A percentile compares a stretch with the other conserved stretches of the same genome.
Evolutionary conservation across 2,329 filamentous ascomycete genomes (phyloP).

Genomic region (Botryotinia calthae): DNA sequence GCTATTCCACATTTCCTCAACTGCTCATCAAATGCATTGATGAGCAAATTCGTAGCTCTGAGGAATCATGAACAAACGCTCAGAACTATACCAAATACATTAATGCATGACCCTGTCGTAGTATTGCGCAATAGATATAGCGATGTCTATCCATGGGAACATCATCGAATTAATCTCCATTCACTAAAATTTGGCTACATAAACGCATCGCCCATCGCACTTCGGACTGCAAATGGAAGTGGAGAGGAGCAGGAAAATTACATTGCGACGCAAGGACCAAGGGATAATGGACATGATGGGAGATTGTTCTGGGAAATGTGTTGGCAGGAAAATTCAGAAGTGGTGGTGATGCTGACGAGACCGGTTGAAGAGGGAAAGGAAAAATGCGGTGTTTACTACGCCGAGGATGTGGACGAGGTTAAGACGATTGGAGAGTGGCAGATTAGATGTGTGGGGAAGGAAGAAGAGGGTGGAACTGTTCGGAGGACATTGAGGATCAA

Average conservation of each 20-base stretch:
- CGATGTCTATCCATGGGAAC: constrained; percentile 84
- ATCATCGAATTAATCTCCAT: constrained; percentile 77
- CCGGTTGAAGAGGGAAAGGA: constrained; percentile 22
- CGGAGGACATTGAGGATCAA: constrained; percentile 22
- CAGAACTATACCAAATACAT: constrained; percentile 7
- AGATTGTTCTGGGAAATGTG: constrained; percentile 22
- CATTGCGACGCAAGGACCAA: constrained; percentile 25
- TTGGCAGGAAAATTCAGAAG: constrained; percentile 21
- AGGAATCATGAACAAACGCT: constrained; percentile 20
- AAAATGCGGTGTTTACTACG: constrained; percentile 28
- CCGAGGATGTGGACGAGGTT: constrained; percentile 19
- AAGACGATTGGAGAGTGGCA: constrained; percentile 22
- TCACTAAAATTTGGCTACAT: constrained; percentile 74
- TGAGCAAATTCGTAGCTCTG: constrained; percentile 21
- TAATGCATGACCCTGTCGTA: constrained; percentile 17
- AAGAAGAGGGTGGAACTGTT: constrained; percentile 18
- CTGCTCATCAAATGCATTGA: neutral
- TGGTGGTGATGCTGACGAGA: constrained; percentile 27
- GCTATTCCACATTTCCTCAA: constrained; percentile 3
- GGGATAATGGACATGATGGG: constrained; percentile 20
- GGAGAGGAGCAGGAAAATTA: constrained; percentile 36
- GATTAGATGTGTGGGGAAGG: constrained; percentile 17
- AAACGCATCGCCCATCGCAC: constrained; percentile 66
- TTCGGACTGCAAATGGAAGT: constrained; percentile 20
- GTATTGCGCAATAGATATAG: constrained; percentile 71